Evolutionary conservation across 2,329 filamentous ascomycete genomes (phyloP).

Genomic region (Thielaviopsis musarum): DNA sequence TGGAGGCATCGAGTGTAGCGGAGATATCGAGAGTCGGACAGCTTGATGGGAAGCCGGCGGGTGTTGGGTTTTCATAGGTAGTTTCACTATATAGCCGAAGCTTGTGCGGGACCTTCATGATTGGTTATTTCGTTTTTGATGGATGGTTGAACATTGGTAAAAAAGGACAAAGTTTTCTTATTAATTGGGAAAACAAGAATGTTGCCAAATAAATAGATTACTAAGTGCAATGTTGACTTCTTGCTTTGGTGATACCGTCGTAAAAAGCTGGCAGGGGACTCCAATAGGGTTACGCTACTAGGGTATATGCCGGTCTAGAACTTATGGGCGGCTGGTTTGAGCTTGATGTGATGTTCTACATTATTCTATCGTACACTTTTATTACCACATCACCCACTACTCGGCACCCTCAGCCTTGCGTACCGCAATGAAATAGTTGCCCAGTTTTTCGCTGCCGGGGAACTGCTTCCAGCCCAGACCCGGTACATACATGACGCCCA

Average conservation of each 20-base stretch:
- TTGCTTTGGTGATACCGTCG: not conserved
- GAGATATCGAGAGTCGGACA: slow-evolving; percentile 76
- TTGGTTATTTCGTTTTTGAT: not conserved
- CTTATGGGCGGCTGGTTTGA: no score
- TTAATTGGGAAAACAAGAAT: not conserved
- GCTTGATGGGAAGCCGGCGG: slow-evolving; percentile 46
- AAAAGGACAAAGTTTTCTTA: no score
- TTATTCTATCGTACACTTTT: not conserved
- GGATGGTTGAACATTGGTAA: no score
- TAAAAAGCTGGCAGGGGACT: not conserved
- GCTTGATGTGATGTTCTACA: not conserved
- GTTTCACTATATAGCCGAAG: slow-evolving; percentile 39
- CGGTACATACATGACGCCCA: slow-evolving; percentile 82
- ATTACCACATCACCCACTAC: not conserved
- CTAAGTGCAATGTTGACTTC: not conserved
- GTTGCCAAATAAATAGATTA: not conserved
- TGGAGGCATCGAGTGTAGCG: slow-evolving; percentile 49
- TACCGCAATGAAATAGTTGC: slow-evolving; percentile 93
- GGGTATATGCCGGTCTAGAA: not conserved
- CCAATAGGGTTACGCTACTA: not conserved
- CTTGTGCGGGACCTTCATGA: slow-evolving; percentile 17
- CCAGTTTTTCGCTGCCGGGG: slow-evolving; percentile 61
- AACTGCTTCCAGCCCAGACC: slow-evolving; percentile 82
- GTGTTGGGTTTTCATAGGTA: slow-evolving; percentile 36
- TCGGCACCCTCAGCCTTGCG: slow-evolving; percentile 24